Conservation (phyloP, 179 eudicot species). For the Beta macrorhiza region DNA sequence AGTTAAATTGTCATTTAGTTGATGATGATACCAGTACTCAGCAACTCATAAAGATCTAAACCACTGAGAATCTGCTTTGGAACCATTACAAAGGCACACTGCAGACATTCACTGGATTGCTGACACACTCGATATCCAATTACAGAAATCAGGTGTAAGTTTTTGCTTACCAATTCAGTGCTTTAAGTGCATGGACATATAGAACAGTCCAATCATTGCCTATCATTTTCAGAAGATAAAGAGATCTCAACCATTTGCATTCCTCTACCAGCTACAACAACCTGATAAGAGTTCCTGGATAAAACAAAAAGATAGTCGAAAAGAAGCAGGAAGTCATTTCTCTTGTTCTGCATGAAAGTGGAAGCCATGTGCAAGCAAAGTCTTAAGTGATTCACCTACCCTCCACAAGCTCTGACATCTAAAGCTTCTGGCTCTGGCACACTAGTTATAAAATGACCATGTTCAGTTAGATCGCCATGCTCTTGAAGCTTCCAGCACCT, state of each 20-base stretch:
- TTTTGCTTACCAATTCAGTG: conserved; percentile 17
- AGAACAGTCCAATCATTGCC: conserved; percentile 22
- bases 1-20: not conserved
- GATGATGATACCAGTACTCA: not conserved
- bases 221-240: conserved; percentile 33
- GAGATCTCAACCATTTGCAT: conserved; percentile 81
- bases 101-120: not conserved
- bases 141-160: not conserved
- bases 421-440: conserved; percentile 99
- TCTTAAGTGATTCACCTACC: conserved; percentile 37
- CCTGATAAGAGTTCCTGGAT: conserved; percentile 70
- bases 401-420: conserved; percentile 66
- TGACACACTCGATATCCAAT: not conserved
- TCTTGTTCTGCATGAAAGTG: not conserved
- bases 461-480: conserved; percentile 50
- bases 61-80: not conserved
- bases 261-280: conserved; percentile 91
- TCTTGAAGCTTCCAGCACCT: conserved; percentile 72
- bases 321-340: conserved; percentile 14
- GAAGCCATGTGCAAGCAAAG: conserved; percentile 1
- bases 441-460: conserved; percentile 56
- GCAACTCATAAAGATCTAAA: not conserved
- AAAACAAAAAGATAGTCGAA: conserved; percentile 17
- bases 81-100: not conserved
- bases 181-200: not conserved